Evolutionary conservation across 306 rosid genomes (phyloP).

Genomic region (Lathyrus tuberosus): DNA sequence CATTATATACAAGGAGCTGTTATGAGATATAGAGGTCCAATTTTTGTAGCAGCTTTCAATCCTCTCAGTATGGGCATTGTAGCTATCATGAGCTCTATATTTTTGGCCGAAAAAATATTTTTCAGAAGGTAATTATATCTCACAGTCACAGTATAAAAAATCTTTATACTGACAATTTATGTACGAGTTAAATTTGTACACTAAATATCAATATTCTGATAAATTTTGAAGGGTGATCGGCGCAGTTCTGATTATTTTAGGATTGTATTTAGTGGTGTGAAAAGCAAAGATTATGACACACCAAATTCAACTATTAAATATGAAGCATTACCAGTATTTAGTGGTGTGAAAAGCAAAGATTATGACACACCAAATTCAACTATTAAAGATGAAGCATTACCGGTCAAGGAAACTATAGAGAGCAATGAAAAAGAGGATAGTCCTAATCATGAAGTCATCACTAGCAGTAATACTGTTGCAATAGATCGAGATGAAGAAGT

Average conservation of each 20-base stretch:
- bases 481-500: conserved; percentile 18
- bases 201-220: conserved; percentile 2
- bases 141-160: too few species aligned
- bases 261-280: conserved; percentile 88
- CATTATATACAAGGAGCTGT: conserved; percentile 94
- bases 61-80: conserved; percentile 88
- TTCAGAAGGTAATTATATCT: conserved; percentile 77
- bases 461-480: conserved; percentile 34
- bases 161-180: too few species aligned
- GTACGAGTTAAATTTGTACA: neutral
- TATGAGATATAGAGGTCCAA: conserved; percentile 88
- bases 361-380: conserved; percentile 37
- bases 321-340: conserved; percentile 35
- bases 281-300: conserved; percentile 61
- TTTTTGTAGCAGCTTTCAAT: conserved; percentile 83
- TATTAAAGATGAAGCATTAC: conserved; percentile 39
- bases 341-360: conserved; percentile 85
- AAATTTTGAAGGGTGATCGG: conserved; percentile 71
- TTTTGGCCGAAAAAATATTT: conserved; percentile 63
- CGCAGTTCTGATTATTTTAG: conserved; percentile 62
- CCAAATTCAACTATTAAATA: conserved; percentile 41
- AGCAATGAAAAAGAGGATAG: conserved; percentile 39
- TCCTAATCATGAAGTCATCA: conserved; percentile 39
- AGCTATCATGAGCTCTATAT: conserved; percentile 84
- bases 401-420: conserved; percentile 42